Base-by-base conservation (phyloP, 352 stramenopile genomes). In the Pythium pyrilobum region DNA sequence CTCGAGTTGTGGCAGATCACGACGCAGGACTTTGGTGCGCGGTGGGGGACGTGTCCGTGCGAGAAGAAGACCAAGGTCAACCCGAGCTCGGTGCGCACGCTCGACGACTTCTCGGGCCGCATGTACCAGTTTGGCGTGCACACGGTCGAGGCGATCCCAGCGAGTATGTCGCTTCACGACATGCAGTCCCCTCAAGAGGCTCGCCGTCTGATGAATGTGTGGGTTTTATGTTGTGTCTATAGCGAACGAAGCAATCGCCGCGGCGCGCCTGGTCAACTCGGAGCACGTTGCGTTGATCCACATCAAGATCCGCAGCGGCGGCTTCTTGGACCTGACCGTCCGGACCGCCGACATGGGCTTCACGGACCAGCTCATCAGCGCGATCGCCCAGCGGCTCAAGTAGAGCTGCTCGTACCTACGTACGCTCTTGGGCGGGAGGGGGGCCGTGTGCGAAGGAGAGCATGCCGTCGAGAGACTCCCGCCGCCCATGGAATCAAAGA, bases 211-310 rank as follows among this genome's bases (percentile, higher is more conserved):
- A 8, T 36, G 31, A 36, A 8, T 36, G 31, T 13, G 31, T 36
- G 34, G 25, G 4, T 67, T n/a, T 45, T 29, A 1, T 52, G 16
- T 53, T 52, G 18, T 20, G n/a, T 27, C 18, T 60, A n/a, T 43
- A 92, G 83, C 85, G 12, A 95, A 92, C 65, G 85, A 95, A 72
- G 85, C 84, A 39, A 95, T 95, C 59, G 81, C 85, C 21, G 74
- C 82, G 32, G 85, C 72, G 15, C 82, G 85, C 31, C 56, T 95
- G 21, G 68, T 67, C 33, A 89, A 89, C 67, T 90, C 85, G 46
- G 82, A 95, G 52, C 77, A 87, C 48, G 78, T 93, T 11, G 79
- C 72, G 53, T 64, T 95, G 61, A 86, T 95, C 58, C 85, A 95
- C 67, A 72, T 88, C 40, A 95, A 95, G 64, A 68, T 95, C 52